phyloP scores from a whole-genome alignment of 495 filamentous ascomycete species.

The Aspergillus sclerotiicarbonarius region DNA sequence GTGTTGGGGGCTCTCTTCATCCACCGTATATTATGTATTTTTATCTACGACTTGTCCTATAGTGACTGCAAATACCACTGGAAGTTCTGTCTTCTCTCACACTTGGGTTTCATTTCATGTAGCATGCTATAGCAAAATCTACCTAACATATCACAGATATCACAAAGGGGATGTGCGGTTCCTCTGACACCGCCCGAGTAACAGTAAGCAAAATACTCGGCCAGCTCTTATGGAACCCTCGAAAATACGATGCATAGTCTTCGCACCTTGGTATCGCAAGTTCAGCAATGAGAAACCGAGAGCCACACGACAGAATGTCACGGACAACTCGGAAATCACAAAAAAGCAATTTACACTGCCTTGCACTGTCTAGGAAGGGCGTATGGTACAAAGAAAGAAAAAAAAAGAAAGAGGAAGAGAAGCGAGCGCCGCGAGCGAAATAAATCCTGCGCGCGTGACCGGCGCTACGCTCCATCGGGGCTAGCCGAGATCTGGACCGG shows the following conservation, averaged over 20 bases:
- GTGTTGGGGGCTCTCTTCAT: conserved; percentile 19
- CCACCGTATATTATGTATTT: conserved; percentile 20
- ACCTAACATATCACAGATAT: conserved; percentile 4
- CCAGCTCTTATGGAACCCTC: conserved; percentile 88
- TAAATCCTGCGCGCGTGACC: conserved; percentile 1
- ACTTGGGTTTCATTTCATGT: background rate
- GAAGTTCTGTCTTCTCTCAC: conserved; percentile 6
- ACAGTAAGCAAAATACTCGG: conserved; percentile 64
- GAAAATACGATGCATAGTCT: conserved; percentile 58
- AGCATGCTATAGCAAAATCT: conserved; percentile 1
- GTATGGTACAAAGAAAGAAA: conserved; percentile 51
- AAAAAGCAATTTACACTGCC: conserved; percentile 55
- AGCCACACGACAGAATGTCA: conserved; percentile 67
- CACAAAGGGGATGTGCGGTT: conserved; percentile 58
- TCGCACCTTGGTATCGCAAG: conserved; percentile 81
- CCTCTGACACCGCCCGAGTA: conserved; percentile 92
- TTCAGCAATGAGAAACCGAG: conserved; percentile 62
- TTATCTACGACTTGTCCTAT: conserved; percentile 24
- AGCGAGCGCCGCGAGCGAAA: background rate
- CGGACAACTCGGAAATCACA: conserved; percentile 47
- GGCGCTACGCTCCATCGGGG: conserved; percentile 3
- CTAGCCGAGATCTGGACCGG: background rate
- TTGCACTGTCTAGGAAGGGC: conserved; percentile 88
- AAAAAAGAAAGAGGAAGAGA: conserved; percentile 22
- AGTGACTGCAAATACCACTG: conserved; percentile 19